A percentile compares a stretch with the other conserved stretches of the same genome.
Conservation (phyloP, 2,329 filamentous ascomycete species). For the Celoporthe dispersa region DNA sequence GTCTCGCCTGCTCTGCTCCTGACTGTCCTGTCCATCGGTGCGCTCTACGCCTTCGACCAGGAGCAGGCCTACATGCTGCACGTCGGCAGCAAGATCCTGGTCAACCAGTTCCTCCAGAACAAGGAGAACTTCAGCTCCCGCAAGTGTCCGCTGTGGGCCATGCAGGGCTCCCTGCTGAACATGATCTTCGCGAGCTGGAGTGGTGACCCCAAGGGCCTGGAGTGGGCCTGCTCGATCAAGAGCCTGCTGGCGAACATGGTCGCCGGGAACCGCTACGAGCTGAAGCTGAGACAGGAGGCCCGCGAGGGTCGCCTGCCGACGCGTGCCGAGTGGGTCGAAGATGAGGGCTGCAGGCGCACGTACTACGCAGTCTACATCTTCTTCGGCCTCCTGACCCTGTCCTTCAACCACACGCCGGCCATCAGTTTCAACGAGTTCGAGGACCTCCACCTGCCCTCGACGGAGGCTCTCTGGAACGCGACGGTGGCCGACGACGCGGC, state of each 20-base stretch:
- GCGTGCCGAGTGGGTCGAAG: constrained; percentile 91
- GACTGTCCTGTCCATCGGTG: constrained; percentile 91
- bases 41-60: constrained; percentile 94
- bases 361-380: constrained; percentile 99
- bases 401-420: constrained; percentile 96
- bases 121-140: constrained; percentile 98
- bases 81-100: constrained; percentile 94
- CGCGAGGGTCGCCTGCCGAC: constrained; percentile 76
- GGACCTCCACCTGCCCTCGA: constrained; percentile 87
- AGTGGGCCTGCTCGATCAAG: constrained; percentile 99
- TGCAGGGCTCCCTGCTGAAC: constrained; percentile 95
- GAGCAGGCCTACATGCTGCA: constrained; percentile 97
- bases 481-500: constrained; percentile 75
- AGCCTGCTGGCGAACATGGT: constrained; percentile 98
- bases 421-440: constrained; percentile 99
- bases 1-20: constrained; percentile 83
- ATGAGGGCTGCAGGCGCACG: constrained; percentile 93
- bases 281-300: constrained; percentile 90
- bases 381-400: constrained; percentile 91
- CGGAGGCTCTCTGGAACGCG: constrained; percentile 92
- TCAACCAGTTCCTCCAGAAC: constrained; percentile 96
- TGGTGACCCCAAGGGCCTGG: constrained; percentile 93
- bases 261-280: constrained; percentile 92
- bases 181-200: constrained; percentile 99
- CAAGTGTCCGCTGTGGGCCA: constrained; percentile 96